Percentiles rank a stretch among this genome's conserved stretches.
Evolutionary conservation across 2,329 filamentous ascomycete species (phyloP).

Genomic region (Pseudogymnoascus sp.): DNA sequence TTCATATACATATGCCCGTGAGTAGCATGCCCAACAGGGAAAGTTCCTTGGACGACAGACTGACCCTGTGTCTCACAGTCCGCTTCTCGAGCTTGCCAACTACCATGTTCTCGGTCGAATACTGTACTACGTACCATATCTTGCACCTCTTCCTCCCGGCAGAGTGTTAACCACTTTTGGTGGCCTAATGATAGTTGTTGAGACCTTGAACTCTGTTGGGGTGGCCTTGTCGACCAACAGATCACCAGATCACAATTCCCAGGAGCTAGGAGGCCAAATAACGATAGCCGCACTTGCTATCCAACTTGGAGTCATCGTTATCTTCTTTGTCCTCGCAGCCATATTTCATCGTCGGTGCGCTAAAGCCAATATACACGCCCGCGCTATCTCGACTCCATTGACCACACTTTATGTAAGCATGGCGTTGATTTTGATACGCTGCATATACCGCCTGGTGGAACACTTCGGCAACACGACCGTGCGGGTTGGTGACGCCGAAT

Average conservation of each 20-base stretch:
- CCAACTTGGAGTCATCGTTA: slow-evolving; percentile 42
- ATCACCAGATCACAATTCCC: slow-evolving; percentile 29
- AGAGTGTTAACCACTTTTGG: slow-evolving; percentile 38
- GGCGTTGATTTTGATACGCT: slow-evolving; percentile 41
- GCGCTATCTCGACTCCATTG: slow-evolving; percentile 31
- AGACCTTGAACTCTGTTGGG: slow-evolving; percentile 39
- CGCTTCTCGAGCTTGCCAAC: slow-evolving; percentile 50
- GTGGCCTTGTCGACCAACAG: slow-evolving; percentile 39
- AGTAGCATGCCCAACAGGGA: slow-evolving; percentile 21
- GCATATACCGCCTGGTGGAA: slow-evolving; percentile 47
- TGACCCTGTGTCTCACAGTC: slow-evolving; percentile 30
- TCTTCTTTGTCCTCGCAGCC: slow-evolving; percentile 40
- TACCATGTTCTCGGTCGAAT: slow-evolving; percentile 52
- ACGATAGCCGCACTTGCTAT: slow-evolving; percentile 42
- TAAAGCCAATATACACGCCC: slow-evolving; percentile 14
- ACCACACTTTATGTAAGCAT: slow-evolving; percentile 42
- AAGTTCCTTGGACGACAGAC: neutral
- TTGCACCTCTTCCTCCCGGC: slow-evolving; percentile 40
- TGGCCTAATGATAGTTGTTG: slow-evolving; percentile 38
- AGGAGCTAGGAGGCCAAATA: slow-evolving; percentile 35
- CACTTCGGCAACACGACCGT: slow-evolving; percentile 41
- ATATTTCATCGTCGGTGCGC: slow-evolving; percentile 39
- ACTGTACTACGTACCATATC: slow-evolving; percentile 51
- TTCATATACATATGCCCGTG: slow-evolving; percentile 13
- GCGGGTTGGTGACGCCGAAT: slow-evolving; percentile 32